Conservation (phyloP, 495 filamentous ascomycete genomes). For the Cairneyella variabilis region DNA sequence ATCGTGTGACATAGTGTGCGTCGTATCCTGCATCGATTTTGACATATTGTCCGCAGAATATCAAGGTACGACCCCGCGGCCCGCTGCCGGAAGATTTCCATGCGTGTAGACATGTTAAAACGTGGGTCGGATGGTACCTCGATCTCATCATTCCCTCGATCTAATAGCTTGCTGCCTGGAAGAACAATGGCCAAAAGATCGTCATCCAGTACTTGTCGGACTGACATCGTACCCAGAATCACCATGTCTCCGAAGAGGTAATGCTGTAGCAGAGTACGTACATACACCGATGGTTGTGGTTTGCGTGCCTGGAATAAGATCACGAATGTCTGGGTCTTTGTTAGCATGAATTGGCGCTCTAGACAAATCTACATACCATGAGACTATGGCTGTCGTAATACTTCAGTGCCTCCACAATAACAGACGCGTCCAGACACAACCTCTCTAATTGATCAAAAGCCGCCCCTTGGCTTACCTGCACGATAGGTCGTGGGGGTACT, state of each 20-base stretch:
- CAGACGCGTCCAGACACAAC: constrained; percentile 68
- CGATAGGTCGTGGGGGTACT: constrained; percentile 87
- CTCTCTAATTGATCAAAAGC: constrained; percentile 66
- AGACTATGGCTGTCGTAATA: constrained; percentile 67
- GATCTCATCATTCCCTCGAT: constrained; percentile 67
- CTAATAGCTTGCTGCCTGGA: constrained; percentile 64
- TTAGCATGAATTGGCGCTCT: constrained; percentile 12
- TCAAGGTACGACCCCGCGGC: constrained; percentile 76
- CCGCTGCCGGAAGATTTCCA: constrained; percentile 76
- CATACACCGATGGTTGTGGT: constrained; percentile 79
- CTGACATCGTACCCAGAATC: constrained; percentile 60
- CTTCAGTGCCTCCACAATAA: constrained; percentile 62
- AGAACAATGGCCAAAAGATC: constrained; percentile 75
- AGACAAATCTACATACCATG: constrained; percentile 39
- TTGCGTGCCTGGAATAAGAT: constrained; percentile 71
- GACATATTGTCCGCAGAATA: constrained; percentile 74
- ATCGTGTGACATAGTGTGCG: constrained; percentile 79
- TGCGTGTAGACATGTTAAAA: constrained; percentile 68
- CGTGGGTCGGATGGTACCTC: constrained; percentile 75
- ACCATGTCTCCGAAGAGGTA: constrained; percentile 69
- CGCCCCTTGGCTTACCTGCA: constrained; percentile 67
- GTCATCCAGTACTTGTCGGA: constrained; percentile 71
- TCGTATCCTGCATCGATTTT: constrained; percentile 85
- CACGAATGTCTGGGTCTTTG: constrained; percentile 53
- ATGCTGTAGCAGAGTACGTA: constrained; percentile 74